phyloP scores from a whole-genome alignment of 768 basidiomycete genomes.

The Termitomyces sp. region DNA sequence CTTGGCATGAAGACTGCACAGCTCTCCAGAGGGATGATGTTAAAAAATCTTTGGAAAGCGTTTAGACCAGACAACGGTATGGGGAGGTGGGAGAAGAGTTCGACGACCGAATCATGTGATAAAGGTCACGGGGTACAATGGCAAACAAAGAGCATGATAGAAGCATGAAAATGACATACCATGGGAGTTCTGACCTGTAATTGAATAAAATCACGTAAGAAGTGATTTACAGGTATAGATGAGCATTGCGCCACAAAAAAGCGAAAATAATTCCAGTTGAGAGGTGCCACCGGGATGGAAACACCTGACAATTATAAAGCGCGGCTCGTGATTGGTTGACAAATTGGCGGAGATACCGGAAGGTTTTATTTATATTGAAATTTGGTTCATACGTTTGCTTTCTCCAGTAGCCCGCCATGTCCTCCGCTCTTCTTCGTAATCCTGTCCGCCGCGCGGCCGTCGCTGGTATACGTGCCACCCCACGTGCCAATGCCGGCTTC shows the following conservation, averaged over 20 bases:
- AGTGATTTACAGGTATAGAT: neutral
- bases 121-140: neutral
- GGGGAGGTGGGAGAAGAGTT: too few relatives aligned
- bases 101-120: neutral
- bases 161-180: neutral
- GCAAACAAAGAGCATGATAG: neutral
- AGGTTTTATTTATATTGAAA: conserved; percentile 8
- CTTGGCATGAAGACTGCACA: neutral
- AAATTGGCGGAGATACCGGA: conserved; percentile 7
- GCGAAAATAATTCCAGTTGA: neutral
- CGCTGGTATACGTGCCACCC: conserved; percentile 24
- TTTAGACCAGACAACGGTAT: neutral
- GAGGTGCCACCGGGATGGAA: neutral
- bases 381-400: conserved; percentile 10
- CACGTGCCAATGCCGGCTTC: conserved; percentile 20
- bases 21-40: too few relatives aligned
- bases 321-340: conserved; percentile 18
- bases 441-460: conserved; percentile 42
- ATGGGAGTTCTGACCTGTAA: neutral
- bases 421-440: conserved; percentile 47
- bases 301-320: conserved; percentile 11
- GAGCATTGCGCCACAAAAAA: conserved; percentile 5
- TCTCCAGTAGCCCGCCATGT: conserved; percentile 38
- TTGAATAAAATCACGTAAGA: neutral
- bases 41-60: neutral